phyloP scores from a whole-genome alignment of 2,329 filamentous ascomycete genomes.

The Diplodia scrobiculata region DNA sequence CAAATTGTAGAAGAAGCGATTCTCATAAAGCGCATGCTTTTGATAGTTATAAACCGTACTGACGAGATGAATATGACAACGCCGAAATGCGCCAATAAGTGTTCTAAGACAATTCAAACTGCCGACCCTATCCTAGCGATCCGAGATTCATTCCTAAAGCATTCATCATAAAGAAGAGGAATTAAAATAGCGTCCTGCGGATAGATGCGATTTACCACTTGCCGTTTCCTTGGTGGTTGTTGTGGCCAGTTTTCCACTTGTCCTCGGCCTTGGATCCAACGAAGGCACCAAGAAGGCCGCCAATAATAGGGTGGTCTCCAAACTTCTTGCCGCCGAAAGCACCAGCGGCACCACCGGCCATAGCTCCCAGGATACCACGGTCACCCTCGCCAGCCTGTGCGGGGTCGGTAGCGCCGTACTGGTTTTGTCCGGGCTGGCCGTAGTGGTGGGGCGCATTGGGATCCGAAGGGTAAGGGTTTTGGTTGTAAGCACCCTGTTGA shows the following conservation, averaged over 20 bases:
- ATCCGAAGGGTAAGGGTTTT: constrained; percentile 36
- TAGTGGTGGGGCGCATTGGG: constrained; percentile 34
- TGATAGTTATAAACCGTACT: too few species aligned
- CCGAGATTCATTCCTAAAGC: too few species aligned
- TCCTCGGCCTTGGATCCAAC: constrained; percentile 59
- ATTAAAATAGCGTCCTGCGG: too few species aligned
- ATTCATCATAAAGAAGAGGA: too few species aligned
- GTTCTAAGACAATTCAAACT: too few species aligned
- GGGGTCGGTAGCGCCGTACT: constrained; percentile 44
- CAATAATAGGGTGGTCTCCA: constrained; percentile 59
- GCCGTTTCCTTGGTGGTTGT: background rate
- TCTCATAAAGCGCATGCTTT: too few species aligned
- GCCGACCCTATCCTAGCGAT: too few species aligned
- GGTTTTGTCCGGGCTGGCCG: background rate
- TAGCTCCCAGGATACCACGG: constrained; percentile 59
- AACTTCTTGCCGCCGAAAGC: constrained; percentile 59
- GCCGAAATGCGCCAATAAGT: too few species aligned
- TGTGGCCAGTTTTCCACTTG: constrained; percentile 51
- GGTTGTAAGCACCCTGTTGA: constrained; percentile 38
- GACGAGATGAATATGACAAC: too few species aligned
- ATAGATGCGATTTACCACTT: constrained; percentile 8
- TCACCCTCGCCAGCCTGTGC: constrained; percentile 55
- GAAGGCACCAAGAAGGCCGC: constrained; percentile 60
- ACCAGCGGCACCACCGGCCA: constrained; percentile 60
- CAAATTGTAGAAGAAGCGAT: too few species aligned